phyloP scores from a whole-genome alignment of 495 filamentous ascomycete genomes.

The Penicillium crystallinum region DNA sequence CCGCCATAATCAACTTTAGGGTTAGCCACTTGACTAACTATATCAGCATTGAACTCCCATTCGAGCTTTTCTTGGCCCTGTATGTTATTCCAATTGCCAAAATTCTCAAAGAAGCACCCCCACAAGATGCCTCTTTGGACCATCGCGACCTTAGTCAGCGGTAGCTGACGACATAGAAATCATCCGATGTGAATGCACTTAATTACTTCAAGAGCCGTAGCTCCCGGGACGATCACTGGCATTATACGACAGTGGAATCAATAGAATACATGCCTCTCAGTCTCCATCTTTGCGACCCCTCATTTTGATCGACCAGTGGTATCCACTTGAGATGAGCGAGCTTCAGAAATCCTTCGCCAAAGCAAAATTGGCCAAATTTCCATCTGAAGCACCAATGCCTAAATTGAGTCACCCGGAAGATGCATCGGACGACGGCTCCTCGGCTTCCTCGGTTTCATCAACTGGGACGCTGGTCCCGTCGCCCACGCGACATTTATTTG shows the following conservation, averaged over 20 bases:
- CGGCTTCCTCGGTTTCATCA: slow-evolving; percentile 70
- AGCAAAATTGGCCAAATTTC: slow-evolving; percentile 63
- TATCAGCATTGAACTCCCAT: too few relatives aligned
- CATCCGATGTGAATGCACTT: background rate
- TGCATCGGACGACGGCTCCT: slow-evolving; percentile 55
- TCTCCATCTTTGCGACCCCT: background rate
- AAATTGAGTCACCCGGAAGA: slow-evolving; percentile 26
- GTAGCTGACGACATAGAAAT: background rate
- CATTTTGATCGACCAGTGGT: slow-evolving; percentile 1
- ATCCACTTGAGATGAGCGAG: slow-evolving; percentile 62
- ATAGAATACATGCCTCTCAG: background rate
- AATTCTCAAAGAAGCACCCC: background rate
- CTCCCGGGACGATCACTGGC: background rate
- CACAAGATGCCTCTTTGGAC: background rate
- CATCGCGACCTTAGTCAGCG: background rate
- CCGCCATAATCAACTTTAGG: too few relatives aligned
- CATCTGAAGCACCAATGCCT: slow-evolving; percentile 49
- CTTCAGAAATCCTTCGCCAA: slow-evolving; percentile 81
- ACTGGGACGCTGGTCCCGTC: slow-evolving; percentile 85
- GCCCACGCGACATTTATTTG: slow-evolving; percentile 66
- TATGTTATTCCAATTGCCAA: background rate
- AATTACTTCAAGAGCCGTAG: background rate
- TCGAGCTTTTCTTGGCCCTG: too few relatives aligned
- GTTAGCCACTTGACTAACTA: too few relatives aligned
- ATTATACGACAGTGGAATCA: background rate